Evolutionary conservation across 345 rosid species (phyloP), one percentile per base, ranked within the genome.

Genomic region (Eucalyptus rudis): DNA sequence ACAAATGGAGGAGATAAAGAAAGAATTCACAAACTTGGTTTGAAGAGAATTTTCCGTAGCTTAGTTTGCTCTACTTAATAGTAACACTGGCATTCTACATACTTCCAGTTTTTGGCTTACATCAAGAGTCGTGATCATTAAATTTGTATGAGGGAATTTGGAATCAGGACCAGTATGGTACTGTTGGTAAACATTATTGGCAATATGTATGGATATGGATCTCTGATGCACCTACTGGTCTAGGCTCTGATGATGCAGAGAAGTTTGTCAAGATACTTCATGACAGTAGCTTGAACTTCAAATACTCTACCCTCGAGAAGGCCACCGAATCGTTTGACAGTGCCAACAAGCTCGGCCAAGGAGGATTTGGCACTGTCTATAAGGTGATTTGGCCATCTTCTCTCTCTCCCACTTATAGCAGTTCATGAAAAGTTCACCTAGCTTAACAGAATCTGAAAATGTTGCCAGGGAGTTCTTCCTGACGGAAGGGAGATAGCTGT

Each of bases 401-500:
- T 36, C 33, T 47, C 9, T 45, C 86, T 52, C 88, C 9, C 44
- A 20, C 47, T 47, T 24, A 27, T 24, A 16, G 64, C 44, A 19
- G 50, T 40, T 59, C 44, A 79, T 16, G 49, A 13, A 45, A 88
- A 19, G 33, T 44, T 7, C 20, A 13, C 52, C 25, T 5, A 22
- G 44, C 90, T 59, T 51, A 50, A 86, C 66, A 33, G 29, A 64
- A 81, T 44, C 85, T 31, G 52, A 43, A 14, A 25, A 80, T 85
- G 66, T 13, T 14, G 86, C 16, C 91, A 97, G 99, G 99, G 99
- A 64, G 95, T 94, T 89, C 93, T 97, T 87, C 91, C 92, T 6
- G 99, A 96, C 52, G 99, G 99, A 92, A 88, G 99, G 91, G 98
- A 96, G 88, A 97, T 96, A 9, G 99, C 99, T 4, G 98, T 97